Percentiles rank a stretch among this genome's conserved stretches.
Conservation (phyloP, 768 basidiomycete species). For the Boletus reticuloceps region DNA sequence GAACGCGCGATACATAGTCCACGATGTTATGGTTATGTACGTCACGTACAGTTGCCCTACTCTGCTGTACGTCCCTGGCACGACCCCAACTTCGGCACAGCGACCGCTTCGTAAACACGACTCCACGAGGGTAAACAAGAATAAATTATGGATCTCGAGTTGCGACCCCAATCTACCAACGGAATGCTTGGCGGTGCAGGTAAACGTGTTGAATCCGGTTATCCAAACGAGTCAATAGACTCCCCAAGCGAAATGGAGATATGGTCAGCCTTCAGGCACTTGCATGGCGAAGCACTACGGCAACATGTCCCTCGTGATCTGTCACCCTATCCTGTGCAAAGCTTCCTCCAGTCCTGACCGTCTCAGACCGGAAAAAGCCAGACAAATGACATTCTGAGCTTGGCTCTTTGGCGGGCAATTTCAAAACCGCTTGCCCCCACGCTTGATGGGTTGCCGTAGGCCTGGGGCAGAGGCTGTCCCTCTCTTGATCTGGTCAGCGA, state of each 20-base stretch:
- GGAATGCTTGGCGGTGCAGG: not conserved
- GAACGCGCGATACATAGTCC: not conserved
- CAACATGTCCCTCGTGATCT: not conserved
- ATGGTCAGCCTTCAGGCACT: constrained; percentile 1
- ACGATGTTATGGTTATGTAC: not conserved
- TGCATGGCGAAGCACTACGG: not conserved
- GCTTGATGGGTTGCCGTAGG: constrained; percentile 70
- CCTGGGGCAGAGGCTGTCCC: constrained; percentile 45
- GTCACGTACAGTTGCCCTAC: not conserved
- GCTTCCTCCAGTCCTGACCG: not conserved
- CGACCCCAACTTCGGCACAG: not conserved
- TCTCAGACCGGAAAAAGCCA: not conserved
- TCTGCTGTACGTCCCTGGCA: not conserved
- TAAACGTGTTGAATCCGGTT: not conserved
- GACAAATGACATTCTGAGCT: not conserved
- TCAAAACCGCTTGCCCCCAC: constrained; percentile 73
- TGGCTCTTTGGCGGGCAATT: constrained; percentile 13
- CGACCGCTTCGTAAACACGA: constrained; percentile 9
- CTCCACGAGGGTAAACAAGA: not conserved
- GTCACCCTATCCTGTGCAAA: constrained; percentile 10
- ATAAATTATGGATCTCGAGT: not conserved
- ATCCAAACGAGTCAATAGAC: not conserved
- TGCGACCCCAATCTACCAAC: not conserved
- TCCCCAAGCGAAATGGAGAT: not conserved
- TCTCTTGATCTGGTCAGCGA: constrained; percentile 40